Percentiles rank a stretch among this genome's conserved stretches.
Evolutionary conservation across 164 flowering plant species (phyloP).

Genomic region (Aristolochia contorta): DNA sequence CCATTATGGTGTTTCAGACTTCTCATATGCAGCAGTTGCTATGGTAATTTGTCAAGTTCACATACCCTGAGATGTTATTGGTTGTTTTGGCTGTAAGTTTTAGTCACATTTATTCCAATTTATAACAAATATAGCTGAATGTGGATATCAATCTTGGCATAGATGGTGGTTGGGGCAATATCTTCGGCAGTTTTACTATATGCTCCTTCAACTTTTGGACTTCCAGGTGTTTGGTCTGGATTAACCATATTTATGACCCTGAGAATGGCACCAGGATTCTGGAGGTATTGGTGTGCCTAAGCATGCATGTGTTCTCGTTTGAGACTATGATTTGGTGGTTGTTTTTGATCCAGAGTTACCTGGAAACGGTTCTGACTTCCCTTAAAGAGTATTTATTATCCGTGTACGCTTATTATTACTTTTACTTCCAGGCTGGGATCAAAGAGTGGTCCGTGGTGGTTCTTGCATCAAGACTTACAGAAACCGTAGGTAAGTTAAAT

Average conservation of each 20-base stretch:
- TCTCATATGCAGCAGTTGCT: conserved; percentile 69
- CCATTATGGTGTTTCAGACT: conserved; percentile 89
- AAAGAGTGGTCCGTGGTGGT: conserved; percentile 82
- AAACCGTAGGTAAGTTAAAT: conserved; percentile 29
- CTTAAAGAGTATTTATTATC: too few relatives aligned
- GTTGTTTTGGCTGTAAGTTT: too few relatives aligned
- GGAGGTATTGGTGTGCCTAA: conserved; percentile 40
- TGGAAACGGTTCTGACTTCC: too few relatives aligned
- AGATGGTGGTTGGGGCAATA: conserved; percentile 70
- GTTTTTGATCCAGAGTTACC: too few relatives aligned
- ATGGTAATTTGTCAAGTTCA: conserved; percentile 38
- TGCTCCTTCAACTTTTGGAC: conserved; percentile 56
- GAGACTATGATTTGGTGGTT: too few relatives aligned
- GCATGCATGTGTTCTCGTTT: too few relatives aligned
- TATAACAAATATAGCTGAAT: too few relatives aligned
- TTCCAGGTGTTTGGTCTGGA: conserved; percentile 87
- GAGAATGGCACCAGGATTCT: conserved; percentile 58
- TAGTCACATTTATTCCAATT: too few relatives aligned
- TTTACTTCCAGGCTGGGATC: conserved; percentile 40
- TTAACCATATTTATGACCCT: conserved; percentile 78
- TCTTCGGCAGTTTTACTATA: conserved; percentile 67
- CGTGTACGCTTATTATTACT: background rate
- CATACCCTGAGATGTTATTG: too few relatives aligned
- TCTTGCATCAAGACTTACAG: conserved; percentile 39
- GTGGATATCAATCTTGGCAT: conserved; percentile 1